Base-by-base conservation (phyloP, 2,329 filamentous ascomycete genomes). In the Trichoderma atrobrunneum region DNA sequence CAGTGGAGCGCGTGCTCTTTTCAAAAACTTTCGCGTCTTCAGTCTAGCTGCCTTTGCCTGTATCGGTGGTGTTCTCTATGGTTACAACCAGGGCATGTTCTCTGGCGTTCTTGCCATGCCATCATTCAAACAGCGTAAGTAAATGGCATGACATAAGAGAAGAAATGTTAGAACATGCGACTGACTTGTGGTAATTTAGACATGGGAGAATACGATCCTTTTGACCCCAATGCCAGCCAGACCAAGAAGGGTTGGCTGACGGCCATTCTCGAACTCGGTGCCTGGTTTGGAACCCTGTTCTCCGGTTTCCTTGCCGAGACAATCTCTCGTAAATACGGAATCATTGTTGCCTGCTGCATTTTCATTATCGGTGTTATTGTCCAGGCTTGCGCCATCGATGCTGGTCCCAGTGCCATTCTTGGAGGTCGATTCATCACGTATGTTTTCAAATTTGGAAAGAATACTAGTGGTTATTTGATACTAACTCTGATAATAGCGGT, bases 221-320 rank as follows among this genome's bases (percentile, higher is more conserved):
- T 84, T 57, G 81, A 84, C 73, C 76, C 80, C 43, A 81, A 78
- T 18, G 82, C 82, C n/a, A 80, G 86, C 72, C 83, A 85, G 76
- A 86, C 86, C 6, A 85, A 86, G 74, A 89, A 89, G 76, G 88
- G 87, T 18, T 89, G 87, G 87, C 78, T 90, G 6, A 89, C 87
- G 1, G 85, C 91, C 2, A 93, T 93, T 74, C 87, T 94, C 30
- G 91, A 94, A 78, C 87, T 94, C 2, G 92, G 92, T 67, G 92
- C 92, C 57, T 94, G 92, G 92, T 78, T 93, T n/a, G 92, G 92
- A 48, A 88, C 90, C 0, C 80, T 95, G 3, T 84, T 91, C 54
- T 92, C 89, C 3, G 90, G 92, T 1, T 91, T 91, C 77, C 79
- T 94, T n/a, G 92, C 92, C 21, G 92, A 94, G 78, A 84, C 86